Conservation (phyloP, 192 early-diverging fungal genomes). For the Geosiphon pyriformis region DNA sequence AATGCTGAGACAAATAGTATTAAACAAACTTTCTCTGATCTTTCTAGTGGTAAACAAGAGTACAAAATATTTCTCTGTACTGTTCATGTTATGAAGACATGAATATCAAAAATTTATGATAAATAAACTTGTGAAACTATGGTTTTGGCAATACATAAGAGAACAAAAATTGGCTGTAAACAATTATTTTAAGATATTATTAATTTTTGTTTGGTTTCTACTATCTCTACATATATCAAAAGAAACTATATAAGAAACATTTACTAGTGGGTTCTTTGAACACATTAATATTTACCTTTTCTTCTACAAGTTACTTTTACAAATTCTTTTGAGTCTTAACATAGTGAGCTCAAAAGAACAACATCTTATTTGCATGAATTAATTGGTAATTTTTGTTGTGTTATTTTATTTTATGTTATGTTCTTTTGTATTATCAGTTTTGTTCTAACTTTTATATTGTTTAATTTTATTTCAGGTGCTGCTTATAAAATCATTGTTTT, state of each 20-base stretch:
- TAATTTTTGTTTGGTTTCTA: conserved; percentile 4
- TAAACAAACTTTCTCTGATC: conserved; percentile 14
- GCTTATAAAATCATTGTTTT: conserved; percentile 4
- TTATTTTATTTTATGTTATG: background rate
- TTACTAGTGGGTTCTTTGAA: conserved; percentile 11
- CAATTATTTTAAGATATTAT: conserved; percentile 8
- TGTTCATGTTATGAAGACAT: conserved; percentile 26
- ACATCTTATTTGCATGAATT: background rate
- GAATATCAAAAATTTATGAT: conserved; percentile 13
- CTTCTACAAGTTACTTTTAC: conserved; percentile 20
- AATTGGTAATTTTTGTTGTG: conserved; percentile 10
- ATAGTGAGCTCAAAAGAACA: conserved; percentile 13
- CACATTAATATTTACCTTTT: conserved; percentile 19
- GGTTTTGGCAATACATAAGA: conserved; percentile 14
- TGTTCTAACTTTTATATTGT: background rate
- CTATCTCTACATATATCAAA: conserved; percentile 7
- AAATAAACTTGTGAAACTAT: conserved; percentile 4
- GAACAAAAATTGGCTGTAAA: conserved; percentile 7
- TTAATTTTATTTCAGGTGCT: background rate
- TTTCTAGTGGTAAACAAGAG: conserved; percentile 3
- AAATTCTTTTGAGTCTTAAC: conserved; percentile 18
- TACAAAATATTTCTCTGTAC: conserved; percentile 23
- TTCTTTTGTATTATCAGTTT: background rate
- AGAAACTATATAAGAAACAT: conserved; percentile 17
- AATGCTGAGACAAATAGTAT: conserved; percentile 11